Percentiles rank a stretch among this genome's conserved stretches.
Conservation (phyloP, 2,329 filamentous ascomycete species). For the Xylariaceae sp. region DNA sequence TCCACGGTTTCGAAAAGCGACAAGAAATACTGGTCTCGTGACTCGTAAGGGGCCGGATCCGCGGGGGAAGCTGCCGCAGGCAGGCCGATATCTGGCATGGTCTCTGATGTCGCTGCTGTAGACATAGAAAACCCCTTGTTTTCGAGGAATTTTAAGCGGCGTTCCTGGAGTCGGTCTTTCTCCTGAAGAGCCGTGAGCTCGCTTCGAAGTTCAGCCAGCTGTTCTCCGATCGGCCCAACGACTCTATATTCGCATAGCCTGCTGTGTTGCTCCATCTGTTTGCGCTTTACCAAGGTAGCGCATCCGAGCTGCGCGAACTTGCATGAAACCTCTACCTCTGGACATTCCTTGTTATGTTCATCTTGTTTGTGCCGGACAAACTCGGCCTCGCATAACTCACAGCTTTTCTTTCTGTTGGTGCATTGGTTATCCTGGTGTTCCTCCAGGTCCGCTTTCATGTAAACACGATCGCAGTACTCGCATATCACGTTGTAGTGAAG, state of each 20-base stretch:
- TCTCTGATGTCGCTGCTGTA: slow-evolving; percentile 22
- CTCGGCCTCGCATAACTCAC: slow-evolving; percentile 43
- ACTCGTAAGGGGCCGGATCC: slow-evolving; percentile 34
- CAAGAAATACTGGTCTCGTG: slow-evolving; percentile 41
- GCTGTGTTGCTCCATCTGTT: slow-evolving; percentile 42
- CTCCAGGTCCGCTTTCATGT: slow-evolving; percentile 45
- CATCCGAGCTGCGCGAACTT: slow-evolving; percentile 49
- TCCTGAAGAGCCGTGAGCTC: slow-evolving; percentile 43
- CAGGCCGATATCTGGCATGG: slow-evolving; percentile 26
- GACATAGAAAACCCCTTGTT: slow-evolving; percentile 31
- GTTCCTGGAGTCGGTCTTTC: slow-evolving; percentile 37
- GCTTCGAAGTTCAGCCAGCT: slow-evolving; percentile 44
- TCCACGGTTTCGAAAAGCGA: slow-evolving; percentile 48
- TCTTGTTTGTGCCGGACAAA: slow-evolving; percentile 43
- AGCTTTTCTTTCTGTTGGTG: slow-evolving; percentile 43
- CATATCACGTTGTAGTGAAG: slow-evolving; percentile 50
- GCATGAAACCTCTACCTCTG: slow-evolving; percentile 38
- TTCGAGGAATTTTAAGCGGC: slow-evolving; percentile 40
- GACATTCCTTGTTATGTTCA: slow-evolving; percentile 45
- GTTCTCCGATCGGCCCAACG: slow-evolving; percentile 44
- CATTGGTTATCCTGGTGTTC: slow-evolving; percentile 43
- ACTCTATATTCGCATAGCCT: slow-evolving; percentile 48
- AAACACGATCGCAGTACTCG: slow-evolving; percentile 46
- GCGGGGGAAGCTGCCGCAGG: slow-evolving; percentile 23
- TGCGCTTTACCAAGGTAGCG: slow-evolving; percentile 35